These are phyloP conservation scores for Neoascochyta sp. DNA, from an alignment of 2,329 filamentous ascomycete species.

Conservation along the genomic window DNA sequence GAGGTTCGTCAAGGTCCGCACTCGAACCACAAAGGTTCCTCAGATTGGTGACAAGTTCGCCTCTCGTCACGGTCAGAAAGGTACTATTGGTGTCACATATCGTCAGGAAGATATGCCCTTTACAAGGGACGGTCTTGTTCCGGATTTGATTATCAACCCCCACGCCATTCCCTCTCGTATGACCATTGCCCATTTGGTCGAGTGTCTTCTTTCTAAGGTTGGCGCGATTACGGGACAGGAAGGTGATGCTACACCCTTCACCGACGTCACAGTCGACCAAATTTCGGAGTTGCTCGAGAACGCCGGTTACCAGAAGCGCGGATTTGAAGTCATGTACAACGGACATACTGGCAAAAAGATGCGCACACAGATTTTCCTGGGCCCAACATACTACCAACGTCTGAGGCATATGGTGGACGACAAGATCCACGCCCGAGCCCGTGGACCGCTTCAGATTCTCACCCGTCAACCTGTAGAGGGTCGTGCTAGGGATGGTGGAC, in stretches of 20 bases:
- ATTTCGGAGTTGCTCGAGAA: constrained; percentile 82
- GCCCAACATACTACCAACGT: constrained; percentile 97
- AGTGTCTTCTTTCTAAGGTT: constrained; percentile 96
- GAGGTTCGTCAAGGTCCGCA: constrained; percentile 95
- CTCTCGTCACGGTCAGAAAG: constrained; percentile 97
- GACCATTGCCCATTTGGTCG: constrained; percentile 99
- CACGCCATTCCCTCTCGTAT: constrained; percentile 99
- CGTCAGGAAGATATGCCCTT: constrained; percentile 99
- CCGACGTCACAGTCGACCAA: constrained; percentile 92
- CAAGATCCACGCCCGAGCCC: constrained; percentile 98
- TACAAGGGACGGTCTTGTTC: constrained; percentile 82
- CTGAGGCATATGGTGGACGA: constrained; percentile 99
- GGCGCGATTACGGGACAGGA: constrained; percentile 90
- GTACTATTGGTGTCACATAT: constrained; percentile 98
- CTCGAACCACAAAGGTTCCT: constrained; percentile 94
- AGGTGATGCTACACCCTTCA: constrained; percentile 96
- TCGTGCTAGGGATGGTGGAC: constrained; percentile 94
- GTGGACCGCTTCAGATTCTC: constrained; percentile 94
- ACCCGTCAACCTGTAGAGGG: constrained; percentile 96
- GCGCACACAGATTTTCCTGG: constrained; percentile 91
- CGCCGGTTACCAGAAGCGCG: constrained; percentile 92
- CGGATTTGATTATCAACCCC: constrained; percentile 97
- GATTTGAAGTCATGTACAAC: constrained; percentile 98
- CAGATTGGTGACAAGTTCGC: constrained; percentile 99
- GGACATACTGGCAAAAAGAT: constrained; percentile 94